These are phyloP conservation scores for Nakazawaea siamensis DNA, from an alignment of 805 yeast species.

Conservation along the genomic window DNA sequence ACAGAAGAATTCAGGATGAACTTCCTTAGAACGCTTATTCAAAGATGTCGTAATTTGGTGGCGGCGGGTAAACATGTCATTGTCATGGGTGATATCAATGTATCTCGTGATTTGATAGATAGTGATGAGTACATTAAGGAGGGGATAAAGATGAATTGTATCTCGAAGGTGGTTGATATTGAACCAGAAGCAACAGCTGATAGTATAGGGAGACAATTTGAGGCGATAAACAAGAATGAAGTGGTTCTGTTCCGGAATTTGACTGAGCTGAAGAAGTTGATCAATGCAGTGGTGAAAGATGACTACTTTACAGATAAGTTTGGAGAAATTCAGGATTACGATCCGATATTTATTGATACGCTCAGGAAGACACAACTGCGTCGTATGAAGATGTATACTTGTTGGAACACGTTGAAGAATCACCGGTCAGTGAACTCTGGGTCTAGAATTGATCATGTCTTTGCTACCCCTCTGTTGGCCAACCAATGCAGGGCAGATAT, in stretches of 20 bases:
- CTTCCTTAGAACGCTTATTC: slow-evolving; percentile 52
- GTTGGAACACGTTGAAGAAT: slow-evolving; percentile 81
- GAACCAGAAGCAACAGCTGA: slow-evolving; percentile 13
- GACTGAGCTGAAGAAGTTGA: slow-evolving; percentile 30
- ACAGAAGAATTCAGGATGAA: slow-evolving; percentile 51
- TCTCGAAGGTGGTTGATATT: slow-evolving; percentile 17
- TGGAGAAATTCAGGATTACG: neutral
- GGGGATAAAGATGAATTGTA: slow-evolving; percentile 26
- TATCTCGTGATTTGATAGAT: slow-evolving; percentile 73
- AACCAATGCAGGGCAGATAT: slow-evolving; percentile 38
- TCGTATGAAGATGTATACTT: slow-evolving; percentile 66
- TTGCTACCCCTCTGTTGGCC: slow-evolving; percentile 35
- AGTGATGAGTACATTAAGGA: slow-evolving; percentile 61
- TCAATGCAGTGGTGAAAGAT: slow-evolving; percentile 34
- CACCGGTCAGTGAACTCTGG: slow-evolving; percentile 81
- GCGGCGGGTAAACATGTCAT: slow-evolving; percentile 58
- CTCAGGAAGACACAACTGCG: slow-evolving; percentile 50
- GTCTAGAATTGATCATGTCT: slow-evolving; percentile 75
- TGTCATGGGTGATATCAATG: slow-evolving; percentile 84
- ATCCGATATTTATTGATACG: slow-evolving; percentile 46
- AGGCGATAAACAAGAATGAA: slow-evolving; percentile 22
- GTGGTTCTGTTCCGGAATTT: slow-evolving; percentile 29
- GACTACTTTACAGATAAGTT: slow-evolving; percentile 6
- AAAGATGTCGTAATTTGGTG: slow-evolving; percentile 51
- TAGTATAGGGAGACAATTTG: slow-evolving; percentile 22